Evolutionary conservation across 2,329 filamentous ascomycete species (phyloP).

Genomic region (Colletotrichum truncatum): DNA sequence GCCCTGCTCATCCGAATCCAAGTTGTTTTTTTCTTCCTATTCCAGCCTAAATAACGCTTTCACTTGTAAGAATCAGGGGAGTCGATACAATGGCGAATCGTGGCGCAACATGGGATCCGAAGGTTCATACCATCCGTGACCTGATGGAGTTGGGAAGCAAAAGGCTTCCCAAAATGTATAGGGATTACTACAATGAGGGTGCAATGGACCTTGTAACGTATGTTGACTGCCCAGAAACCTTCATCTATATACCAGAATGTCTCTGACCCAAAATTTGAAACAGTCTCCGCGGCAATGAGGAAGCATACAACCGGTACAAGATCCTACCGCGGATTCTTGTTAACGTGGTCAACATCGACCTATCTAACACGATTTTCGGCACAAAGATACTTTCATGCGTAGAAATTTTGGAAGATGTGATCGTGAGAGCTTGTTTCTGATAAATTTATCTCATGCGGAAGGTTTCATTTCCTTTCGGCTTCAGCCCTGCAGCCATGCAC

Average conservation of each 20-base stretch:
- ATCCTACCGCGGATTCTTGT: slow-evolving; percentile 55
- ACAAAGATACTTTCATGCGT: slow-evolving; percentile 32
- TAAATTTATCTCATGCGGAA: too few species aligned
- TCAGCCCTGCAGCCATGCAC: slow-evolving; percentile 65
- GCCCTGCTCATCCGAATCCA: rapidly evolving
- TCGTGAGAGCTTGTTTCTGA: too few species aligned
- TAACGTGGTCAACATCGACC: slow-evolving; percentile 47
- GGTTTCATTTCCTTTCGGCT: slow-evolving; percentile 59
- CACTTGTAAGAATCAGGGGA: too few species aligned
- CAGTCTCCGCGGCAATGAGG: slow-evolving; percentile 58
- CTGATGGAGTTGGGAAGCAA: slow-evolving; percentile 48
- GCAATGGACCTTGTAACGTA: slow-evolving; percentile 62
- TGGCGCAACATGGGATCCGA: slow-evolving; percentile 21
- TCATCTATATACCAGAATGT: slow-evolving; percentile 27
- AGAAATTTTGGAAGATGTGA: background rate
- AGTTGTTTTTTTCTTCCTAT: background rate
- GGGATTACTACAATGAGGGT: slow-evolving; percentile 66
- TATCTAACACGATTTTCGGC: slow-evolving; percentile 54
- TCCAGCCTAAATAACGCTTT: background rate
- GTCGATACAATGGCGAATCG: slow-evolving; percentile 18
- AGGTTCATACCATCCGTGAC: slow-evolving; percentile 38
- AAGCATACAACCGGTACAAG: slow-evolving; percentile 59
- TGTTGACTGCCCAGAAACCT: background rate
- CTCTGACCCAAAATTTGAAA: background rate
- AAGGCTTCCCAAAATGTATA: slow-evolving; percentile 48